A percentile compares a stretch with the other conserved stretches of the same genome.
Evolutionary conservation across 345 rosid species (phyloP).

Genomic region (Gossypium stocksii): DNA sequence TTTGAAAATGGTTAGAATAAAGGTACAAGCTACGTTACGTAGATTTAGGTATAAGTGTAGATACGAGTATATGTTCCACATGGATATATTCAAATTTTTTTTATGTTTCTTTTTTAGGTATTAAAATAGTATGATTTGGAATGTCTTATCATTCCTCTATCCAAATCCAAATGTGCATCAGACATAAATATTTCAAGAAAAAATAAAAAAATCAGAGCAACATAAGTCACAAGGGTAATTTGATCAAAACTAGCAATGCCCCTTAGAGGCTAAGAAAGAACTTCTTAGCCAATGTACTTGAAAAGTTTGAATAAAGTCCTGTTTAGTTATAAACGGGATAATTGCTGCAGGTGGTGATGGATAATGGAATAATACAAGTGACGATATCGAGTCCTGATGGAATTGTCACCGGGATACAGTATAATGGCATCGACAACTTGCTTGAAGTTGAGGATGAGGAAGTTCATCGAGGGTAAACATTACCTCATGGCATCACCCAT

Average conservation of each 20-base stretch:
- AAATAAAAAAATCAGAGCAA: not conserved
- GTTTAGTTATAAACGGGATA: not conserved
- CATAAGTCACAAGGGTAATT: not conserved
- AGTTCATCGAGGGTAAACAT: slow-evolving; percentile 45
- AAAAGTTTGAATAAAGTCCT: not conserved
- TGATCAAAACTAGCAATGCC: not conserved
- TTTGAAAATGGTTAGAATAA: not conserved
- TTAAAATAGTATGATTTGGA: not conserved
- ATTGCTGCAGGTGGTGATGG: slow-evolving; percentile 41
- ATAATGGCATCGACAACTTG: slow-evolving; percentile 44
- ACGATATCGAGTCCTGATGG: slow-evolving; percentile 46
- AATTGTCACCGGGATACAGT: slow-evolving; percentile 38
- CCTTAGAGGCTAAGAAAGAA: not conserved
- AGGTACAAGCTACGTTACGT: not conserved
- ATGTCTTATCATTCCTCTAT: not conserved
- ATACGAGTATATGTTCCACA: not conserved
- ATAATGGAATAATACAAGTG: slow-evolving; percentile 46
- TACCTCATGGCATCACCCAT: not conserved
- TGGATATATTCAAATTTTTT: not conserved
- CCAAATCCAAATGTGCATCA: not conserved
- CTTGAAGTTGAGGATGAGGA: slow-evolving; percentile 48
- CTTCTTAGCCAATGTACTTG: not conserved
- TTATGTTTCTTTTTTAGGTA: not conserved
- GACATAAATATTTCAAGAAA: not conserved
- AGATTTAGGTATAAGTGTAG: not conserved